Percentiles rank a stretch among this genome's conserved stretches.
phyloP scores from a whole-genome alignment of 805 yeast genomes.

The Candida ponderosae region DNA sequence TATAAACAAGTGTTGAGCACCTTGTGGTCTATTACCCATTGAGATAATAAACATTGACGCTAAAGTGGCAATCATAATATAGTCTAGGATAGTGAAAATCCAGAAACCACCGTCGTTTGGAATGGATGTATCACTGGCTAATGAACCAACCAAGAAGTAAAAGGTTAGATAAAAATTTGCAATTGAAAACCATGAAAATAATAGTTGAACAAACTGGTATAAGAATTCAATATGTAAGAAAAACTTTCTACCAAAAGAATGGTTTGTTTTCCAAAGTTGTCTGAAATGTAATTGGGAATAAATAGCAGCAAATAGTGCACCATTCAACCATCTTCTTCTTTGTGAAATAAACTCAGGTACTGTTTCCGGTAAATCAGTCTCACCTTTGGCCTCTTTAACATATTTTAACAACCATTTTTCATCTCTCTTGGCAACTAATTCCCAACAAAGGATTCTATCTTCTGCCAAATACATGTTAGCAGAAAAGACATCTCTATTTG shows the following conservation, averaged over 20 bases:
- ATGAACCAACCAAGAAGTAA: conserved; percentile 85
- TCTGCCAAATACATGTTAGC: conserved; percentile 98
- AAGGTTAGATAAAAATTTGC: conserved; percentile 90
- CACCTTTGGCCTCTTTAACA: conserved; percentile 90
- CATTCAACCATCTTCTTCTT: conserved; percentile 97
- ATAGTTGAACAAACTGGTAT: conserved; percentile 71
- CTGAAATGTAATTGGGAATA: conserved; percentile 81
- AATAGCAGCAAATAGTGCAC: conserved; percentile 94
- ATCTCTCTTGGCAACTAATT: conserved; percentile 75
- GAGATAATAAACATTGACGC: conserved; percentile 88
- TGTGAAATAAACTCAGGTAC: conserved; percentile 92
- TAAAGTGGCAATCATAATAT: conserved; percentile 72
- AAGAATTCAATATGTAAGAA: conserved; percentile 81
- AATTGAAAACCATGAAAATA: conserved; percentile 88
- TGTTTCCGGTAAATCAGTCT: conserved; percentile 94
- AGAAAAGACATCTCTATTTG: conserved; percentile 73
- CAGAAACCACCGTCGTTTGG: conserved; percentile 73
- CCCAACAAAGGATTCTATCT: conserved; percentile 95
- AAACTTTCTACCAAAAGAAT: conserved; percentile 70
- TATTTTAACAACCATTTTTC: conserved; percentile 88
- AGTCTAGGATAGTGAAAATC: conserved; percentile 79
- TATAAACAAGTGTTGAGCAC: conserved; percentile 75
- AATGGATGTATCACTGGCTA: conserved; percentile 41
- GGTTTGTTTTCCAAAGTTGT: conserved; percentile 85
- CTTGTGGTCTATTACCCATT: conserved; percentile 97